Percentiles rank a stretch among this genome's conserved stretches.
Conservation (phyloP, 2,329 filamentous ascomycete genomes). For the Gnomoniopsis smithogilvyi region DNA sequence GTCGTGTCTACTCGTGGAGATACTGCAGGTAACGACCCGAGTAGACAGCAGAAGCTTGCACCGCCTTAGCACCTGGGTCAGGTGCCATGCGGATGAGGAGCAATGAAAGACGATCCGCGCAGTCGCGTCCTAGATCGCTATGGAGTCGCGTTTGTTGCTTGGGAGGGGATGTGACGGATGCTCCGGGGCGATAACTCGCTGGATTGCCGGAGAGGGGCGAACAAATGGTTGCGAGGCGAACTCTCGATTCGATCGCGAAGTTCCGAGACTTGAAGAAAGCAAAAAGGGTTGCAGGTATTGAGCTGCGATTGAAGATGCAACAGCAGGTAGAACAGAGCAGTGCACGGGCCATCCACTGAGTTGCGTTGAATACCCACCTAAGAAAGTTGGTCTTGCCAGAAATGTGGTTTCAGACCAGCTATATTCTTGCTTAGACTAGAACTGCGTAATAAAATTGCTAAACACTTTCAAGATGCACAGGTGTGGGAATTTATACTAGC, state of each 20-base stretch:
- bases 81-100: slow-evolving; percentile 18
- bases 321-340: not conserved
- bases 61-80: slow-evolving; percentile 5
- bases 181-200: not conserved
- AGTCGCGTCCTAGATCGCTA: not conserved
- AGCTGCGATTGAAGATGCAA: not conserved
- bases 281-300: not conserved
- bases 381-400: not conserved
- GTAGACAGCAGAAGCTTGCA: not conserved
- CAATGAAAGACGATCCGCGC: not conserved
- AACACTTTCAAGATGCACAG: too few species aligned
- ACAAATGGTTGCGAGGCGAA: too few species aligned
- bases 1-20: not conserved
- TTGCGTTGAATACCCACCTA: not conserved
- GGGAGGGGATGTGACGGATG: not conserved
- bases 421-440: too few species aligned
- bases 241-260: too few species aligned
- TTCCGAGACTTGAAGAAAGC: too few species aligned
- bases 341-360: not conserved
- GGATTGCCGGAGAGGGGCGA: too few species aligned
- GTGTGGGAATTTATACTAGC: too few species aligned
- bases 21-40: not conserved
- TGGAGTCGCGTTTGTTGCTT: not conserved
- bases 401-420: not conserved
- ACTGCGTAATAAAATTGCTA: too few species aligned